Evolutionary conservation across 495 filamentous ascomycete species (phyloP).

Genomic region (Viridothelium virens): DNA sequence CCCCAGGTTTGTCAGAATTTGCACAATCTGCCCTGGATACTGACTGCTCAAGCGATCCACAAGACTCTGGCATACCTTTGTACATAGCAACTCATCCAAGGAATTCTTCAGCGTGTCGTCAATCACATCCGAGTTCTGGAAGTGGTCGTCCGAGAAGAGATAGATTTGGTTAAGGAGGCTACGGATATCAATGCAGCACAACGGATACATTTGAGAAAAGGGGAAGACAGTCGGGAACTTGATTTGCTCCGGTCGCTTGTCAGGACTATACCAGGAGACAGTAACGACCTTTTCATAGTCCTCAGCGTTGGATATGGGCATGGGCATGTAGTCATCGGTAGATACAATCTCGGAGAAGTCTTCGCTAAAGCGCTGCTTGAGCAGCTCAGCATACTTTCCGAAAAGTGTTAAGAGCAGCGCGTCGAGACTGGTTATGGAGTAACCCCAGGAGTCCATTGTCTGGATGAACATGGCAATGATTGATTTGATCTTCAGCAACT

Average conservation of each 20-base stretch:
- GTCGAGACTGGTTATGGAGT: conserved; percentile 73
- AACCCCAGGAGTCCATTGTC: conserved; percentile 94
- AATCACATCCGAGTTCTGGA: conserved; percentile 75
- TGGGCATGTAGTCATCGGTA: conserved; percentile 98
- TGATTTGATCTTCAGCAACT: conserved; percentile 82
- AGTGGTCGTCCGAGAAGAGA: conserved; percentile 89
- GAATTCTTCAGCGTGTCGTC: conserved; percentile 79
- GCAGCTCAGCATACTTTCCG: conserved; percentile 83
- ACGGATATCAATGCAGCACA: conserved; percentile 94
- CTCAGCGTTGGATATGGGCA: conserved; percentile 82
- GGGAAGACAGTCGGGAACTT: conserved; percentile 82
- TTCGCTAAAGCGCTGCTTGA: conserved; percentile 81
- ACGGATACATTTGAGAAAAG: conserved; percentile 97
- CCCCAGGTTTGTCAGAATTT: conserved; percentile 94
- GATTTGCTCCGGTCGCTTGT: conserved; percentile 65
- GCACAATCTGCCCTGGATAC: conserved; percentile 93
- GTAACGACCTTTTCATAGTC: conserved; percentile 93
- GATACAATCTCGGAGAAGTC: conserved; percentile 95
- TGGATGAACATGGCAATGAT: conserved; percentile 91
- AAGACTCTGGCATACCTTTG: conserved; percentile 81
- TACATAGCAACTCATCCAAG: conserved; percentile 82
- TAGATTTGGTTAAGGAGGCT: conserved; percentile 97
- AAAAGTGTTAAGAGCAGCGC: conserved; percentile 78
- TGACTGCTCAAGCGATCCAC: conserved; percentile 84
- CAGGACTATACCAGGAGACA: conserved; percentile 86